phyloP scores from a whole-genome alignment of 768 basidiomycete genomes.

The Gyrodon lividus region DNA sequence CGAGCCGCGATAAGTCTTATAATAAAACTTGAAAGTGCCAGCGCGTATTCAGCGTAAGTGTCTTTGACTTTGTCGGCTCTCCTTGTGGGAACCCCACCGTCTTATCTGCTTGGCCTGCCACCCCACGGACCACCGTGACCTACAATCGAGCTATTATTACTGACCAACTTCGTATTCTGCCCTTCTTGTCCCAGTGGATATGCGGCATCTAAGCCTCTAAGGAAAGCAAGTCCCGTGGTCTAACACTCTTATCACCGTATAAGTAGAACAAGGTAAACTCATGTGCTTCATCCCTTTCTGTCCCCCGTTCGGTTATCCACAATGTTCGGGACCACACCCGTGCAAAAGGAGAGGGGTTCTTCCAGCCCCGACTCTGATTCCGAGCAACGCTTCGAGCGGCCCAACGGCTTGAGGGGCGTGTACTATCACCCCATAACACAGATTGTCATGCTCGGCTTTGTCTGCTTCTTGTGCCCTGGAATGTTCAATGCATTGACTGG shows the following conservation, averaged over 20 bases:
- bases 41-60: neutral
- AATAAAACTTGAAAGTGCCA: neutral
- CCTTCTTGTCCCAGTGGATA: neutral
- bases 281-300: neutral
- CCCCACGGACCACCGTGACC: neutral
- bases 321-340: neutral
- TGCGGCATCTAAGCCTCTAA: neutral
- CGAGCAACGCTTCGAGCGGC: slow-evolving; percentile 39
- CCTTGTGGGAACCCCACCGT: neutral
- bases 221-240: neutral
- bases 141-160: slow-evolving; percentile 6
- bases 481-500: slow-evolving; percentile 78
- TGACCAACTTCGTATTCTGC: neutral
- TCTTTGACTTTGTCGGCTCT: neutral
- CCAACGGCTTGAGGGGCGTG: slow-evolving; percentile 48
- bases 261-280: neutral
- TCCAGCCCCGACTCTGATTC: neutral
- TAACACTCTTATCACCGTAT: neutral
- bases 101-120: neutral
- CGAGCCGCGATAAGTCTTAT: neutral
- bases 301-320: neutral
- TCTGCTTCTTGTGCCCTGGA: slow-evolving; percentile 58
- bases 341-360: slow-evolving; percentile 1
- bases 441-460: slow-evolving; percentile 63
- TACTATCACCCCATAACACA: slow-evolving; percentile 61